Base-by-base conservation (phyloP, 2,329 filamentous ascomycete genomes). In the Venturia asperata region DNA sequence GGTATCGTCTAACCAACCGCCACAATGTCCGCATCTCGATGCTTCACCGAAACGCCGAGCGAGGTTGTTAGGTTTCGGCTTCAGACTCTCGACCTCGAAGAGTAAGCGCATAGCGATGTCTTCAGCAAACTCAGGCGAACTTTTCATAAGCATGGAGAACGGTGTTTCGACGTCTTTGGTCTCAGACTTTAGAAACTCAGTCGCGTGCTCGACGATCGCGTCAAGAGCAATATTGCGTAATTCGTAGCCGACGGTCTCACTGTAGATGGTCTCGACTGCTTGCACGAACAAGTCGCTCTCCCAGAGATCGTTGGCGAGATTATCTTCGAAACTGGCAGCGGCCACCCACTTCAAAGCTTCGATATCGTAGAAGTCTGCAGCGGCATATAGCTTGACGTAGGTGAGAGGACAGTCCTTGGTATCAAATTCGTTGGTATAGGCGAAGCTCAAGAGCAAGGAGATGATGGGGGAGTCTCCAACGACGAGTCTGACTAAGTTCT, bases 281-380 rank as follows among this genome's bases (percentile, higher is more conserved):
- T 55, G 11, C 5, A 27, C 27, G 6, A 37, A 56, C 52, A 13
- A 34, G 6, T n/a, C 30, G 6, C 7, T 37, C 15, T 56, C n/a
- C 52, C 27, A 56, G 52, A 56, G 17, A 9, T 11, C 49, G 30
- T n/a, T 13, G 30, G 30, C 19, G 15, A 34, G 27, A 27, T 34
- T 17, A 13, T 61, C 30, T 60, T 60, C 27, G 37, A 39, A 61
- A 2, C 7, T 3, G 2, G 17, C 24, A 1, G 42, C 21, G 39
- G 37, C 37, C 2, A 43, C 21, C 19, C 1, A 13, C n/a, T 61
- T 61, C 5, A 61, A 37, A 5, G n/a, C 10, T n/a, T 11, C 5
- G 2, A 61, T 45, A n/a, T 2, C 60, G 17, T 61, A 61, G n/a
- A 42, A 61, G 37, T 61, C 34, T 61, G 60, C 60, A 1, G 42